Evolutionary conservation across 345 rosid genomes (phyloP), one percentile per base, ranked within the genome.

Genomic region (Draba incana): DNA sequence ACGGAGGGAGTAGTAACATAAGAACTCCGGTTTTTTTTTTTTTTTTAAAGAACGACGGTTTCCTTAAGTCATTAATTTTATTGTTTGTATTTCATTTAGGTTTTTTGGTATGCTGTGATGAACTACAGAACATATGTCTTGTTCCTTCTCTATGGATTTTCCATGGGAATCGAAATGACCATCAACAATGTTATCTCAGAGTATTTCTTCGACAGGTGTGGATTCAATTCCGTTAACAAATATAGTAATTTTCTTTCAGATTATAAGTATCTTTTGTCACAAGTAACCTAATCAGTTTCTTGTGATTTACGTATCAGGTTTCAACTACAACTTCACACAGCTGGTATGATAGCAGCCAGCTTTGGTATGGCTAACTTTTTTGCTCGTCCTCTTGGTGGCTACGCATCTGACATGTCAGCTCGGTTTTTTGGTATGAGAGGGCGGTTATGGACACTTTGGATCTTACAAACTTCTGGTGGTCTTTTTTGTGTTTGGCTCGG

Each of bases 371-470:
- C 95, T 10, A 88, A 88, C 66, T 5, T 89, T 12, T 44, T 84
- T 4, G 89, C 98, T 5, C 89, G 97, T 14, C 97, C 97, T 0
- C 85, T 89, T 0, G 98, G 97, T 0, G 92, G 95, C 12, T 85
- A 45, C 6, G 78, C 89, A 6, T 89, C 98, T 0, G 98, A 89
- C 65, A 6, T 24, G 4, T 82, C 92, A 10, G 95, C 82, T 1
- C 43, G 79, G 11, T 50, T 80, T 35, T 92, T 86, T 7, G 98
- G 95, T 31, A 89, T 92, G 97, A 81, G 95, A 9, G 97, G 97
- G 0, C 76, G 98, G 37, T 61, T 88, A 28, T 89, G 97, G 95
- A 76, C 60, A 2, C 80, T 92, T 0, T 89, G 92, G 95, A 84
- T 68, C 57, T 83, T 89, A 27, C 97, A 92, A 73, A 86, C 97